phyloP scores from a whole-genome alignment of 768 basidiomycete species.

The Kwoniella mangroviensis region DNA sequence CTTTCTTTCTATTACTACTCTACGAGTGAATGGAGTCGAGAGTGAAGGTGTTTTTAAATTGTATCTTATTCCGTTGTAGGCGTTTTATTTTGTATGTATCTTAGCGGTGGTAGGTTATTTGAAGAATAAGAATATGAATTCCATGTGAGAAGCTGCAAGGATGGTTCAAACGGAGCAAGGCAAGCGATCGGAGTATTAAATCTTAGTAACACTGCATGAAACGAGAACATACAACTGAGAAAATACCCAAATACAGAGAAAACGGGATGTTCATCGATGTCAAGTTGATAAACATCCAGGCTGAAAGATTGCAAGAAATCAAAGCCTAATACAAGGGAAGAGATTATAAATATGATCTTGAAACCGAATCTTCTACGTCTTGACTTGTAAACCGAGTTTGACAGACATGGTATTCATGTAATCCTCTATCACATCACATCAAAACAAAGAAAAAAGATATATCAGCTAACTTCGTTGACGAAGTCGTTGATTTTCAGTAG shows the following conservation, averaged over 20 bases:
- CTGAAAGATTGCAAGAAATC: too few species aligned
- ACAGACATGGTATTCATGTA: constrained; percentile 51
- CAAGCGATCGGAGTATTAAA: too few species aligned
- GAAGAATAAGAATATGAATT: background rate
- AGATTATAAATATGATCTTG: too few species aligned
- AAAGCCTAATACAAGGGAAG: too few species aligned
- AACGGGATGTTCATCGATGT: too few species aligned
- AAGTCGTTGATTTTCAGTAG: too few species aligned
- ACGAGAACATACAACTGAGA: too few species aligned
- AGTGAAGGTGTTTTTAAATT: background rate
- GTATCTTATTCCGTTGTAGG: background rate
- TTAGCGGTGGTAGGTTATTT: background rate
- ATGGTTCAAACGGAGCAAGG: too few species aligned
- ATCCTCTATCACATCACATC: constrained; percentile 19
- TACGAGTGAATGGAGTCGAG: too few species aligned
- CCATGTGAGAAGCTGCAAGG: background rate
- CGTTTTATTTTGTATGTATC: background rate
- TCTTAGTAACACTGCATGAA: too few species aligned
- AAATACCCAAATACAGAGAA: too few species aligned
- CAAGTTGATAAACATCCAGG: too few species aligned
- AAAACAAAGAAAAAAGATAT: background rate
- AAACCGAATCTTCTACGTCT: background rate
- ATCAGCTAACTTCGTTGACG: background rate
- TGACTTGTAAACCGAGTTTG: constrained; percentile 33
- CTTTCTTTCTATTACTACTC: background rate